A percentile compares a stretch with the other conserved stretches of the same genome.
These are phyloP conservation scores for Chytriomyces hyalinus DNA, from an alignment of 192 early-diverging fungal genomes.

Conservation along the genomic window DNA sequence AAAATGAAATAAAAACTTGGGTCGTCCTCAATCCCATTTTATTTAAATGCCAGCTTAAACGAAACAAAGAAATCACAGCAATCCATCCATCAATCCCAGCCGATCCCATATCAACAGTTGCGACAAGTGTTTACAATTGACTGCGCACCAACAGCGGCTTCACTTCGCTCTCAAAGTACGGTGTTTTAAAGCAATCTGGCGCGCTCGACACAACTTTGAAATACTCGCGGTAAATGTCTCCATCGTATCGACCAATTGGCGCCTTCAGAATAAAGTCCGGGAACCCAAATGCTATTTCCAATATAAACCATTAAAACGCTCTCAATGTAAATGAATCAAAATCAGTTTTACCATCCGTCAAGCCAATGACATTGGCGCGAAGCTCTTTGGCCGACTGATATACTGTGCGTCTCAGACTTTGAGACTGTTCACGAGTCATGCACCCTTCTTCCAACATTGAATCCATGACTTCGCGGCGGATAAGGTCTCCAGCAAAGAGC, in stretches of 20 bases:
- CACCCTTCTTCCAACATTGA: background rate
- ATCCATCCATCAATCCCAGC: no score
- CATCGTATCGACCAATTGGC: conserved; percentile 84
- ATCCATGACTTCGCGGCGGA: conserved; percentile 11
- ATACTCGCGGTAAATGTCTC: conserved; percentile 81
- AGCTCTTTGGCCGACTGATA: conserved; percentile 69
- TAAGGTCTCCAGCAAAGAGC: conserved; percentile 21
- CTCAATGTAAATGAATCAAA: conserved; percentile 5
- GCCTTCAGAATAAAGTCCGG: conserved; percentile 89
- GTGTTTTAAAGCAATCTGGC: conserved; percentile 72
- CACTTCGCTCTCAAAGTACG: conserved; percentile 82
- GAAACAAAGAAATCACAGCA: no score
- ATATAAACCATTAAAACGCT: background rate
- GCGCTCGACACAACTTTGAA: conserved; percentile 80
- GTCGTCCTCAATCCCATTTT: no score
- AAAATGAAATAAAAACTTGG: conserved; percentile 8
- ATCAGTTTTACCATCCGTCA: conserved; percentile 65
- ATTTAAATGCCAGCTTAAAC: no score
- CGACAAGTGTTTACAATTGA: background rate
- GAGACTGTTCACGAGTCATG: conserved; percentile 57
- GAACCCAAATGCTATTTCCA: conserved; percentile 71
- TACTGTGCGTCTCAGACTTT: conserved; percentile 69
- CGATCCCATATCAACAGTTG: no score
- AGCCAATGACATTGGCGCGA: conserved; percentile 80
- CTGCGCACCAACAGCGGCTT: conserved; percentile 66